Conservation (phyloP, 192 early-diverging fungal species). For the Coemansia sp. region DNA sequence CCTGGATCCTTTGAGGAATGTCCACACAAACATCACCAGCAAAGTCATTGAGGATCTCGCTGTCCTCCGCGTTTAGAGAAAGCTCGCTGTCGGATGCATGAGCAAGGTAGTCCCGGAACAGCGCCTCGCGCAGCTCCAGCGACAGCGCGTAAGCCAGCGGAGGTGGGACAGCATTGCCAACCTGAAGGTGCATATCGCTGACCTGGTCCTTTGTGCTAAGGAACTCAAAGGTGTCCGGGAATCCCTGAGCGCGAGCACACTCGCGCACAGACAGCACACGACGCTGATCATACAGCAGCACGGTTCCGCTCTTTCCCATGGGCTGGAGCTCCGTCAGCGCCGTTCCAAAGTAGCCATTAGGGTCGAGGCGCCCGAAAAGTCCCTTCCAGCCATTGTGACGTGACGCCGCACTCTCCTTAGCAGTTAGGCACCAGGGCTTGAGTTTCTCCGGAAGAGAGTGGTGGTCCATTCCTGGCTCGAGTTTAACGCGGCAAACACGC, state of each 20-base stretch:
- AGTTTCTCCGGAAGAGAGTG: constrained; percentile 49
- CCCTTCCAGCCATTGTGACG: constrained; percentile 66
- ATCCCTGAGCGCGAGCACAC: constrained; percentile 68
- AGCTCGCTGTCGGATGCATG: constrained; percentile 3
- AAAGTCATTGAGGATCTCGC: constrained; percentile 2
- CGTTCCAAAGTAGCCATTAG: constrained; percentile 59
- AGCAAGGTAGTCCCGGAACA: constrained; percentile 41
- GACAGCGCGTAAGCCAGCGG: constrained; percentile 63
- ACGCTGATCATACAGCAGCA: constrained; percentile 63
- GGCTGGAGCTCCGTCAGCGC: constrained; percentile 62
- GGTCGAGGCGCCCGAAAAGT: constrained; percentile 61
- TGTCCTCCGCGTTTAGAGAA: background rate
- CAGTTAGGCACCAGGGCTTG: constrained; percentile 59
- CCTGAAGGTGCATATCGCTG: constrained; percentile 59
- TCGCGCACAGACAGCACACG: constrained; percentile 63
- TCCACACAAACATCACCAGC: constrained; percentile 32
- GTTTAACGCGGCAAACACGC: constrained; percentile 54
- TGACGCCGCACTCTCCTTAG: constrained; percentile 53
- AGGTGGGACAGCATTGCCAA: constrained; percentile 73
- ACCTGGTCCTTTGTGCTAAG: constrained; percentile 27
- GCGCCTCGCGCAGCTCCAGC: constrained; percentile 52
- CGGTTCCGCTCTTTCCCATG: constrained; percentile 64
- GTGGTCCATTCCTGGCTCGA: constrained; percentile 59
- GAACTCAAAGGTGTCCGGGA: constrained; percentile 65
- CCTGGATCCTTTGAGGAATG: background rate